phyloP scores from a whole-genome alignment of 2,329 filamentous ascomycete genomes.

The Neopestalotiopsis sp. region DNA sequence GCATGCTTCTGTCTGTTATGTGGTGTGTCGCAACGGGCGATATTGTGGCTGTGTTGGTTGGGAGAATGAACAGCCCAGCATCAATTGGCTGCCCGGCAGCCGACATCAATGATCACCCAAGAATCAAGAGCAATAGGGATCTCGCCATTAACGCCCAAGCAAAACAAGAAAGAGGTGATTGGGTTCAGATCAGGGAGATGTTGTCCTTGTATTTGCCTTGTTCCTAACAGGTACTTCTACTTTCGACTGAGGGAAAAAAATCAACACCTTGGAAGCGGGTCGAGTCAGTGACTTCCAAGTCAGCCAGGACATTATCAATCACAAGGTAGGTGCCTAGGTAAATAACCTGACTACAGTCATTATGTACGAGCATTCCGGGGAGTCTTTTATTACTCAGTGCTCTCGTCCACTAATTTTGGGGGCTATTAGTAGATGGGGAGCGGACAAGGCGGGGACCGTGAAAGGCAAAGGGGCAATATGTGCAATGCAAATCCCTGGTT shows the following conservation, averaged over 20 bases:
- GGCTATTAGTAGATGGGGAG: neutral
- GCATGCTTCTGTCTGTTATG: neutral
- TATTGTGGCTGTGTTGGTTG: neutral
- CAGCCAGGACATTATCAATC: neutral
- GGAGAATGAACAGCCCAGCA: neutral
- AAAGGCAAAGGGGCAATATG: neutral
- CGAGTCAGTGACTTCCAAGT: neutral
- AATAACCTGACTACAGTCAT: neutral
- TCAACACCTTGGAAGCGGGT: neutral
- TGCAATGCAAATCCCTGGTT: neutral
- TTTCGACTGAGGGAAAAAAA: neutral
- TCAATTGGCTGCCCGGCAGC: constrained; percentile 2
- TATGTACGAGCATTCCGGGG: neutral
- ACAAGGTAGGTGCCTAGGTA: neutral
- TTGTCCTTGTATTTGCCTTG: neutral
- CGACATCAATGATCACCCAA: neutral
- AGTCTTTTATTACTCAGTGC: neutral
- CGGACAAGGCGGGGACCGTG: neutral
- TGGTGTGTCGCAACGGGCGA: neutral
- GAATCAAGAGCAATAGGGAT: neutral
- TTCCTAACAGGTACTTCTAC: neutral
- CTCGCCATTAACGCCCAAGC: neutral
- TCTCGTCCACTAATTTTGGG: neutral
- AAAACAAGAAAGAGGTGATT: neutral
- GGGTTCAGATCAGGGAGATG: neutral